Conservation (phyloP, 2,329 filamentous ascomycete genomes). For the Pseudogymnoascus sp. region DNA sequence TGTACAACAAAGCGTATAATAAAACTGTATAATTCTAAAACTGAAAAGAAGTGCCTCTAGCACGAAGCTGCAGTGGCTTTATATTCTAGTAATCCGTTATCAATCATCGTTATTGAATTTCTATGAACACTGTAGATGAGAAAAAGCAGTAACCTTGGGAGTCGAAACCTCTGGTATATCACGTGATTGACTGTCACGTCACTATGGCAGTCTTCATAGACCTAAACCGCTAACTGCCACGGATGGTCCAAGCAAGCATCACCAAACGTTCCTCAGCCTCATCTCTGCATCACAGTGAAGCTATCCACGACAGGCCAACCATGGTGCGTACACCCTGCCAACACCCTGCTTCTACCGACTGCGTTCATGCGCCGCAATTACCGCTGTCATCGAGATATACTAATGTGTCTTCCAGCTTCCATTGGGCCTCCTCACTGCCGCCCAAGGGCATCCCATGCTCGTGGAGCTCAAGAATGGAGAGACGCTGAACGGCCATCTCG, state of each 20-base stretch:
- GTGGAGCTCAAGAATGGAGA: conserved; percentile 97
- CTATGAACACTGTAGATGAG: background rate
- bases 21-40: background rate
- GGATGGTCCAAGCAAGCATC: conserved; percentile 7
- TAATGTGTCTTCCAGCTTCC: conserved; percentile 42
- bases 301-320: conserved; percentile 7
- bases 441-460: conserved; percentile 95
- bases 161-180: background rate
- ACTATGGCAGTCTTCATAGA: background rate
- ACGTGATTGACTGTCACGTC: background rate
- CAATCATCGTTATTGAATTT: background rate
- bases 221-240: background rate
- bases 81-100: background rate
- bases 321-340: background rate
- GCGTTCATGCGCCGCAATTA: background rate
- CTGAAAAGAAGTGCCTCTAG: background rate
- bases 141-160: background rate
- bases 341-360: background rate
- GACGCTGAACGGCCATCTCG: conserved; percentile 90
- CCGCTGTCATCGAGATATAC: background rate
- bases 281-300: background rate
- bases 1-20: background rate
- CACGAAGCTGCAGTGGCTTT: background rate
- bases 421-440: conserved; percentile 81
- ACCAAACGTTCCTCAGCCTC: conserved; percentile 1